Conservation (phyloP, 2,329 filamentous ascomycete species). For the Aureobasidium melanogenum region DNA sequence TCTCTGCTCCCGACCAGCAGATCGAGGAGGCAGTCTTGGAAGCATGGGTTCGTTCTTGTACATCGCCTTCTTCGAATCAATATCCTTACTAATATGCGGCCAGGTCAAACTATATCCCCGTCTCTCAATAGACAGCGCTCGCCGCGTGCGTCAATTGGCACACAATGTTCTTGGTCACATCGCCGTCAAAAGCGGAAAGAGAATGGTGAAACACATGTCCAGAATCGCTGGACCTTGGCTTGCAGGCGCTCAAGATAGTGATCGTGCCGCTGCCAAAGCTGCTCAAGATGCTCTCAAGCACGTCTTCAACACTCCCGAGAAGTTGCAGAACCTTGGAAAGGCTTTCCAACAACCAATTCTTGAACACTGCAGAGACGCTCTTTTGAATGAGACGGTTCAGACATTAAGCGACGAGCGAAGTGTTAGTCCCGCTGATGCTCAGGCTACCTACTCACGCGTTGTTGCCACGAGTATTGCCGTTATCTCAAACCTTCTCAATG, state of each 20-base stretch:
- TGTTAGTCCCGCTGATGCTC: constrained; percentile 73
- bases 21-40: constrained; percentile 77
- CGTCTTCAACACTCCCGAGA: constrained; percentile 73
- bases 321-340: constrained; percentile 66
- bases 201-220: constrained; percentile 71
- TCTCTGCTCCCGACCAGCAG: constrained; percentile 49
- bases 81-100: not conserved
- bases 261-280: constrained; percentile 65
- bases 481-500: constrained; percentile 44
- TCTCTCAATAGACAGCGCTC: constrained; percentile 79
- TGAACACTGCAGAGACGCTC: constrained; percentile 70
- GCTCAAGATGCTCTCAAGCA: constrained; percentile 66
- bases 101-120: constrained; percentile 82
- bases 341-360: constrained; percentile 74
- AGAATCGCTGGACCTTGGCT: constrained; percentile 83
- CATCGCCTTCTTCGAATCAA: not conserved
- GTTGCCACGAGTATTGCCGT: constrained; percentile 50
- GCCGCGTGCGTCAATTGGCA: constrained; percentile 77
- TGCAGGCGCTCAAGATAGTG: constrained; percentile 77
- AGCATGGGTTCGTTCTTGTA: constrained; percentile 61
- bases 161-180: constrained; percentile 64
- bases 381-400: constrained; percentile 65
- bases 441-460: constrained; percentile 77
- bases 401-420: constrained; percentile 85
- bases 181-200: constrained; percentile 57